Percentiles rank a stretch among this genome's conserved stretches.
These are phyloP conservation scores for Aspergillus sp. DNA, from an alignment of 2,329 filamentous ascomycete genomes.

Conservation along the genomic window DNA sequence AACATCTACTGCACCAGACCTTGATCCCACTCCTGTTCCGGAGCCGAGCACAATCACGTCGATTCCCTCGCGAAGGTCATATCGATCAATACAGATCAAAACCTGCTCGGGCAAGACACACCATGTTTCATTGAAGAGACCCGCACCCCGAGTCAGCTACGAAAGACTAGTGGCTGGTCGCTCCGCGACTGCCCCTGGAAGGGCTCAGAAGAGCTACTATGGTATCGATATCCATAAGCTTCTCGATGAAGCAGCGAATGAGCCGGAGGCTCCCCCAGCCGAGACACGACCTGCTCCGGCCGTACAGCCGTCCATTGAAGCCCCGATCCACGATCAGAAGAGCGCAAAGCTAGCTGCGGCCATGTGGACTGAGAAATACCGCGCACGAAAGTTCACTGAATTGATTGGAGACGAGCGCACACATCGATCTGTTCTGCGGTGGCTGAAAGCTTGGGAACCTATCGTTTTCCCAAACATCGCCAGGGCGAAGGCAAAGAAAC, in stretches of 20 bases:
- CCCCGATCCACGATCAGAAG: conserved; percentile 21
- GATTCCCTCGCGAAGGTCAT: conserved; percentile 16
- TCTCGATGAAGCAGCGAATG: conserved; percentile 68
- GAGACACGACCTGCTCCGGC: conserved; percentile 19
- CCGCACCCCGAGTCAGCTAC: conserved; percentile 46
- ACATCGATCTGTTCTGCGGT: conserved; percentile 83
- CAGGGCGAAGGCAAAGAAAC: conserved; percentile 59
- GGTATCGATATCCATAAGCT: conserved; percentile 88
- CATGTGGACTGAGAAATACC: conserved; percentile 97
- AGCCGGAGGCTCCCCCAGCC: conserved; percentile 49
- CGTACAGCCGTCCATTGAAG: conserved; percentile 39
- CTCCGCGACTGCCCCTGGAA: conserved; percentile 53
- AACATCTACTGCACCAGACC: neutral
- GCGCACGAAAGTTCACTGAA: conserved; percentile 87
- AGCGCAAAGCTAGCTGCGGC: conserved; percentile 35
- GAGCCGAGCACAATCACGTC: conserved; percentile 10
- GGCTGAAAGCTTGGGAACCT: conserved; percentile 92
- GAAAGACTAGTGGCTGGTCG: conserved; percentile 57
- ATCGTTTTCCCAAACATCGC: conserved; percentile 82
- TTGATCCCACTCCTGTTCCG: conserved; percentile 10
- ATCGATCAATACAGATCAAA: conserved; percentile 38
- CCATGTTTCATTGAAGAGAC: conserved; percentile 44
- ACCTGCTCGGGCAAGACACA: conserved; percentile 54
- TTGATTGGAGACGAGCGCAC: conserved; percentile 93
- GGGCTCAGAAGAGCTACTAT: conserved; percentile 71